phyloP scores from a whole-genome alignment of 768 basidiomycete genomes.

The Suillus alpinus region DNA sequence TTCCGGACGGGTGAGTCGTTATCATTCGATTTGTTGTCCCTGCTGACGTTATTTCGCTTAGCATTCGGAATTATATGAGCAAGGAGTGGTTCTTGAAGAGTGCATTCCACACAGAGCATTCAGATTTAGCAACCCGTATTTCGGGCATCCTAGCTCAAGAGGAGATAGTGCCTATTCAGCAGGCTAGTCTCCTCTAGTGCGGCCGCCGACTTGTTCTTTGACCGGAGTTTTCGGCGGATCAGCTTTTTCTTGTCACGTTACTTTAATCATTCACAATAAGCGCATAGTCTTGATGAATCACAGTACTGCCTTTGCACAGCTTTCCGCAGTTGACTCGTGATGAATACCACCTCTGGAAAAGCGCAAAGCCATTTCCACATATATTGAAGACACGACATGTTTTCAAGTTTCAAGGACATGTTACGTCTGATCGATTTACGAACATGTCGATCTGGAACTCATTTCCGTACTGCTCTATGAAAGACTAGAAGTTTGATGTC shows the following conservation, averaged over 20 bases:
- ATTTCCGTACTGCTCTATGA: not conserved
- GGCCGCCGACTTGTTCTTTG: not conserved
- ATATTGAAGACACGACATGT: not conserved
- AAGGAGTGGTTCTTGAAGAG: conserved; percentile 87
- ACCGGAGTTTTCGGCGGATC: not conserved
- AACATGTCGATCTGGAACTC: not conserved
- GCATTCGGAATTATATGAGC: conserved; percentile 92
- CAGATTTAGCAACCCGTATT: conserved; percentile 18
- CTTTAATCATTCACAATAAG: not conserved
- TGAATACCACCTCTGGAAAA: too few relatives aligned
- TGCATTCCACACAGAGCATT: conserved; percentile 52
- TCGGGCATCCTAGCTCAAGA: not conserved
- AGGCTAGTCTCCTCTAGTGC: not conserved
- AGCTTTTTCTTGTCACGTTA: not conserved
- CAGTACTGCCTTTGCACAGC: not conserved
- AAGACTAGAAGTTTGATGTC: not conserved
- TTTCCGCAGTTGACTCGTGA: too few relatives aligned
- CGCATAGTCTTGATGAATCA: not conserved
- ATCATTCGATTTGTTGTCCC: not conserved
- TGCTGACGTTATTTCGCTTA: conserved; percentile 25
- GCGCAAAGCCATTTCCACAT: not conserved
- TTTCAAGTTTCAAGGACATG: not conserved
- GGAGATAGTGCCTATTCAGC: not conserved
- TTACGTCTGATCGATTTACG: not conserved
- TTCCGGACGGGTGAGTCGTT: conserved; percentile 81